Conservation (phyloP, 2,329 filamentous ascomycete genomes). For the Colletotrichum destructivum region DNA sequence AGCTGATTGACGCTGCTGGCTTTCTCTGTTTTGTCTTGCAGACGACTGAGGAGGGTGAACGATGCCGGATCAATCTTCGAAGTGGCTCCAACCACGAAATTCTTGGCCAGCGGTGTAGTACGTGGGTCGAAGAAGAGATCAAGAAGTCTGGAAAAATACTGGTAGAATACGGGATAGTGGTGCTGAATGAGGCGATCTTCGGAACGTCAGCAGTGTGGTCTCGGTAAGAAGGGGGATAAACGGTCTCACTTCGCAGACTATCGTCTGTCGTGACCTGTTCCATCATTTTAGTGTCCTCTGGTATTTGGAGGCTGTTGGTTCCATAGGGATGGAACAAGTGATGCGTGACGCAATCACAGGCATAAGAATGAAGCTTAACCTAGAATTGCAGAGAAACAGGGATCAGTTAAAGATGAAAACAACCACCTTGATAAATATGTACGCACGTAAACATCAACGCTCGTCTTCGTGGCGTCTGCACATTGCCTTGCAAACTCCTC, state of each 20-base stretch:
- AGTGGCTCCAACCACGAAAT: conserved; percentile 70
- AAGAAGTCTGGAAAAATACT: conserved; percentile 61
- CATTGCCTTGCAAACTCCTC: conserved; percentile 70
- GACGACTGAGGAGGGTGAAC: conserved; percentile 72
- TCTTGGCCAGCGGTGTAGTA: conserved; percentile 70
- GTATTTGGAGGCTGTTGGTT: conserved; percentile 69
- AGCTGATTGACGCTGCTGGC: conserved; percentile 62
- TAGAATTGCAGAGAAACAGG: not conserved
- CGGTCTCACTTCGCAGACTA: conserved; percentile 73
- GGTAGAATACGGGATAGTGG: conserved; percentile 68
- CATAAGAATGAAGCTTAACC: conserved; percentile 72
- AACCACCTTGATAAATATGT: not conserved
- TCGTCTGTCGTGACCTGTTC: conserved; percentile 77
- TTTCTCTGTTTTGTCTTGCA: conserved; percentile 63
- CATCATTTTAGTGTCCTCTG: conserved; percentile 76
- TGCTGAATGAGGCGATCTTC: conserved; percentile 72
- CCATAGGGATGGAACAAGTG: conserved; percentile 78
- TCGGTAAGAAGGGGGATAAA: not conserved
- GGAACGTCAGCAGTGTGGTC: not conserved
- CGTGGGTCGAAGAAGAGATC: conserved; percentile 69
- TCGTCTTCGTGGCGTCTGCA: conserved; percentile 56
- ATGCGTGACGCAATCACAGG: conserved; percentile 78
- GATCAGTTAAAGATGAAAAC: not conserved
- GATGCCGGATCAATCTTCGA: conserved; percentile 61
- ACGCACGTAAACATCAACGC: conserved; percentile 74